Evolutionary conservation across 148 eudicot species (phyloP).

Genomic region (Drosera capensis): DNA sequence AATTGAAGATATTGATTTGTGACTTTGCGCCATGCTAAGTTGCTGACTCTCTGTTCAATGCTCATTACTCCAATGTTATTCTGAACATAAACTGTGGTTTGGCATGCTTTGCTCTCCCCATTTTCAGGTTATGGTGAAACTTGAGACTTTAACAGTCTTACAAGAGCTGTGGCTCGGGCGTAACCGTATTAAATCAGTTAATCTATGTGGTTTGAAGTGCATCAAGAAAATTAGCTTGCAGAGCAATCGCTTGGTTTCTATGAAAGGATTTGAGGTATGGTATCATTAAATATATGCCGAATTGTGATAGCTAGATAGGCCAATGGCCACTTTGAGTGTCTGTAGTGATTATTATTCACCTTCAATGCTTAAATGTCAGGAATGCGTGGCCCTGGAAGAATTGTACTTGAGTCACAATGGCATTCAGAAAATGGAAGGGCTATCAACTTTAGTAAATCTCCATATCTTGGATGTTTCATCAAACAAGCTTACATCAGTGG

Average conservation of each 20-base stretch:
- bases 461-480: slow-evolving; percentile 78
- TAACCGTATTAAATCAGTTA: slow-evolving; percentile 63
- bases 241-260: slow-evolving; percentile 85
- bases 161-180: slow-evolving; percentile 98
- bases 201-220: slow-evolving; percentile 84
- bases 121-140: slow-evolving; percentile 77
- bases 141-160: slow-evolving; percentile 44
- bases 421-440: slow-evolving; percentile 78
- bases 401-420: slow-evolving; percentile 95
- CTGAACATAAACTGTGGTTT: not conserved
- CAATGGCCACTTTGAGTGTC: not conserved
- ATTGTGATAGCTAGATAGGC: not conserved
- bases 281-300: not conserved
- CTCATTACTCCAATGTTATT: not conserved
- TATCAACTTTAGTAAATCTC: slow-evolving; percentile 67
- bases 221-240: slow-evolving; percentile 89
- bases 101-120: not conserved
- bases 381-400: slow-evolving; percentile 80
- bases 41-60: not conserved
- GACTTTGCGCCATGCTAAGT: no score
- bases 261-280: slow-evolving; percentile 76
- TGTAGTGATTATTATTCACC: not conserved
- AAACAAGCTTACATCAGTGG: slow-evolving; percentile 71
- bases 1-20: no score
- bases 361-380: slow-evolving; percentile 29